Evolutionary conservation across 805 yeast genomes (phyloP).

Genomic region (Naumovozyma baii): DNA sequence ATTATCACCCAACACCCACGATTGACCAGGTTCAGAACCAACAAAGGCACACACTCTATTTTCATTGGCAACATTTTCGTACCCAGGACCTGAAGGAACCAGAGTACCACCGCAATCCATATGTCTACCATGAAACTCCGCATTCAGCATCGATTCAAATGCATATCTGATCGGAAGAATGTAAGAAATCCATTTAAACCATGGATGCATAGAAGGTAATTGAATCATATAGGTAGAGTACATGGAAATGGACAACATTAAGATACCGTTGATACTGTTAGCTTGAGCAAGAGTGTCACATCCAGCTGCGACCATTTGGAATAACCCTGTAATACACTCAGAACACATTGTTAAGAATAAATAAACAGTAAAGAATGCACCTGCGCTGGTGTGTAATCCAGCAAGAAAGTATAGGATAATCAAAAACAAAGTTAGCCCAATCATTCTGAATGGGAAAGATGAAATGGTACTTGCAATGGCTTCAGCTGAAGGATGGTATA

Average conservation of each 20-base stretch:
- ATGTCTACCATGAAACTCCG: constrained; percentile 20
- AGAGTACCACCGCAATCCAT: constrained; percentile 27
- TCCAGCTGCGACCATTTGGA: constrained; percentile 44
- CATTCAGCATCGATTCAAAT: constrained; percentile 43
- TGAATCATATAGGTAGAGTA: constrained; percentile 59
- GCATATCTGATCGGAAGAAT: constrained; percentile 45
- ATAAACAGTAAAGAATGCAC: constrained; percentile 44
- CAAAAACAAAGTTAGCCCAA: constrained; percentile 37
- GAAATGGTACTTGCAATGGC: constrained; percentile 54
- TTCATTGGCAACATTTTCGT: constrained; percentile 30
- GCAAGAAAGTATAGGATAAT: constrained; percentile 51
- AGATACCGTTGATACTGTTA: constrained; percentile 46
- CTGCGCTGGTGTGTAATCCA: constrained; percentile 39
- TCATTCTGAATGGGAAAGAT: constrained; percentile 53
- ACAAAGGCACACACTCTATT: constrained; percentile 47
- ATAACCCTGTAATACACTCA: constrained; percentile 31
- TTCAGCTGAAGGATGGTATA: constrained; percentile 72
- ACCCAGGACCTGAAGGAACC: constrained; percentile 52
- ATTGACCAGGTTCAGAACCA: constrained; percentile 50
- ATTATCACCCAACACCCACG: constrained; percentile 47
- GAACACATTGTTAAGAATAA: constrained; percentile 31
- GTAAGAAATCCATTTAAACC: constrained; percentile 58
- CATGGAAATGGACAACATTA: constrained; percentile 39
- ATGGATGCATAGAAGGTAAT: constrained; percentile 47
- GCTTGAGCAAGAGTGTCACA: constrained; percentile 44